Base-by-base conservation (phyloP, 2,329 filamentous ascomycete genomes). In the Malbranchea zuffiana region DNA sequence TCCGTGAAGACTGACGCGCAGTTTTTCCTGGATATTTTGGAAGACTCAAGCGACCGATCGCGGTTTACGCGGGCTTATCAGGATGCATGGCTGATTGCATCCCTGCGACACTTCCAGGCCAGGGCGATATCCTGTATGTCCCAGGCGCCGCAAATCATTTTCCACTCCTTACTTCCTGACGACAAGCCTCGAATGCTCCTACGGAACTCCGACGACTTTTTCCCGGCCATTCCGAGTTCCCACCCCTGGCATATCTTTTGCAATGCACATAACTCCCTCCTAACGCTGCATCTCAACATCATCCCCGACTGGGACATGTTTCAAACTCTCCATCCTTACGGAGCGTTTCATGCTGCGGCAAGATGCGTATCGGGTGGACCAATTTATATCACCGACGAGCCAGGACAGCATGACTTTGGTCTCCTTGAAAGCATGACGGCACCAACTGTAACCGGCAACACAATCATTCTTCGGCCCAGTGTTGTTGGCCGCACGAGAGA, bases 241-340 rank as follows among this genome's bases (percentile, higher is more conserved):
- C 90, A 98, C 44, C 75, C 87, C 0, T 98, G 90, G 88, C 90
- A 98, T 57, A 72, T 96, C 23, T 98, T 92, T 68, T 76, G 80
- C 45, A 98, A 96, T 53, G 88, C 88, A 0, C 82, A 95, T 59
- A 95, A 93, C 55, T 71, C 75, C 20, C 67, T 96, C 1, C 66
- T 96, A 10, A 87, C 81, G 2, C 78, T 84, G 44, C 80, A 90
- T 51, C 67, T 96, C 20, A 94, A 95, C 48, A 74, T 85, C 1
- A 62, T 96, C 1, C 88, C 90, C 0, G 87, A 95, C 57, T 81
- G 77, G 77, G 77, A 81, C 50, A 81, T 81, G 77, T 81, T 81
- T 51, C 77, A 81, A 50, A 80, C 77, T 1, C 67, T 63, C 13
- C 75, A 80, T 46, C 62, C 69, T 1, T 93, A 83, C 55, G 82